These are phyloP conservation scores for Cystofilobasidium capitatum DNA, from an alignment of 768 basidiomycete species.

Conservation along the genomic window DNA sequence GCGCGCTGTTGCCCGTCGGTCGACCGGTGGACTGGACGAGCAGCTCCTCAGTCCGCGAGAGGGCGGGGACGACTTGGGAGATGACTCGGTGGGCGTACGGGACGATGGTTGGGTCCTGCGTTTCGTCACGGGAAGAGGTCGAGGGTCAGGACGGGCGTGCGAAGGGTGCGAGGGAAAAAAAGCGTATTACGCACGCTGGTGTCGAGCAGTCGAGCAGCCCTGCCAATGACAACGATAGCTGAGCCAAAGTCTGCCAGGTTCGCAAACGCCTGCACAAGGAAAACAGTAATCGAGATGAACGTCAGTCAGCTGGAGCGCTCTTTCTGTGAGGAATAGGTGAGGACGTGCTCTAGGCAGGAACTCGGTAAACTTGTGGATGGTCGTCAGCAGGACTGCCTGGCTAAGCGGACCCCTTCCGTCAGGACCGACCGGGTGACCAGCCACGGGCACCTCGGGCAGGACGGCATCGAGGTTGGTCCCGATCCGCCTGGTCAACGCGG, in stretches of 20 bases:
- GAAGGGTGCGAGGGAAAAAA: neutral
- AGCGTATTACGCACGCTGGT: neutral
- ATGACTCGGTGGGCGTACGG: constrained; percentile 15
- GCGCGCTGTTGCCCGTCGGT: neutral
- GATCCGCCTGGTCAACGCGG: constrained; percentile 1
- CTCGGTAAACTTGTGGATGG: constrained; percentile 14
- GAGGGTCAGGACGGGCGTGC: neutral
- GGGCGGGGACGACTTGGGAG: constrained; percentile 6
- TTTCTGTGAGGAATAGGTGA: too few relatives aligned
- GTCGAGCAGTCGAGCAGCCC: constrained; percentile 11
- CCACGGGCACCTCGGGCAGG: neutral
- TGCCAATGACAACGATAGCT: constrained; percentile 7
- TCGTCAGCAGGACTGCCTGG: constrained; percentile 18
- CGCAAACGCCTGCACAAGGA: neutral
- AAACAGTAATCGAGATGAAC: too few relatives aligned
- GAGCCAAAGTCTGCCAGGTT: constrained; percentile 8
- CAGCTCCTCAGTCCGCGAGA: constrained; percentile 1
- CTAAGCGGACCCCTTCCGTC: neutral
- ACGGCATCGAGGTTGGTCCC: neutral
- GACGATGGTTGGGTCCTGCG: constrained; percentile 13
- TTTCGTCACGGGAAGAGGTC: neutral
- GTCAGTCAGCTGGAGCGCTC: neutral
- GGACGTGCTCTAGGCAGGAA: neutral
- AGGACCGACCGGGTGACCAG: neutral
- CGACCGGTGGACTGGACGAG: neutral